These are phyloP conservation scores for Candida khao-thaluensis DNA, from an alignment of 805 yeast species.

Conservation along the genomic window DNA sequence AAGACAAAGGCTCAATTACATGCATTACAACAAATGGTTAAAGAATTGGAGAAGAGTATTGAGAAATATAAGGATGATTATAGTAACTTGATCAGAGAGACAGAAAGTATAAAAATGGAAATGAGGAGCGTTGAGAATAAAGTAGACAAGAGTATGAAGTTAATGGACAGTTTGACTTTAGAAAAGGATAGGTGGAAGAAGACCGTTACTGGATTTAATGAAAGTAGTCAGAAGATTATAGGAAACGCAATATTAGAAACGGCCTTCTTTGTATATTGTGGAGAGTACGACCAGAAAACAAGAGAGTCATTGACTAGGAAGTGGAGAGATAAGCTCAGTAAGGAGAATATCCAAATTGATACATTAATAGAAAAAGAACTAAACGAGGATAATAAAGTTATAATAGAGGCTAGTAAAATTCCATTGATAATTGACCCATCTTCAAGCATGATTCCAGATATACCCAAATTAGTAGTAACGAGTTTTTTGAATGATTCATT, in stretches of 20 bases:
- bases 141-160: constrained; percentile 57
- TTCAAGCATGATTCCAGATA: constrained; percentile 33
- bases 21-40: constrained; percentile 81
- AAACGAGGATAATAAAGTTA: constrained; percentile 60
- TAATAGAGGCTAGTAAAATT: constrained; percentile 41
- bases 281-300: constrained; percentile 50
- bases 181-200: constrained; percentile 78
- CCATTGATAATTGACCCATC: constrained; percentile 78
- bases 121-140: constrained; percentile 61
- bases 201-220: constrained; percentile 51
- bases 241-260: constrained; percentile 71
- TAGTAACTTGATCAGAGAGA: constrained; percentile 71
- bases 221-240: constrained; percentile 44
- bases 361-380: constrained; percentile 30
- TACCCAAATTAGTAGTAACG: constrained; percentile 47
- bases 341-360: constrained; percentile 12
- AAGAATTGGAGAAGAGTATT: constrained; percentile 68
- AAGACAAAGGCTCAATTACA: constrained; percentile 65
- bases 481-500: constrained; percentile 73
- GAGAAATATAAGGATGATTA: constrained; percentile 66
- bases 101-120: constrained; percentile 71
- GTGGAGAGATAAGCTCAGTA: constrained; percentile 38
- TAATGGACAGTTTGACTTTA: constrained; percentile 60
- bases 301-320: constrained; percentile 34
- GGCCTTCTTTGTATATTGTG: constrained; percentile 60